Evolutionary conservation across 768 basidiomycete genomes (phyloP).

Genomic region (Boletus rex-veris): DNA sequence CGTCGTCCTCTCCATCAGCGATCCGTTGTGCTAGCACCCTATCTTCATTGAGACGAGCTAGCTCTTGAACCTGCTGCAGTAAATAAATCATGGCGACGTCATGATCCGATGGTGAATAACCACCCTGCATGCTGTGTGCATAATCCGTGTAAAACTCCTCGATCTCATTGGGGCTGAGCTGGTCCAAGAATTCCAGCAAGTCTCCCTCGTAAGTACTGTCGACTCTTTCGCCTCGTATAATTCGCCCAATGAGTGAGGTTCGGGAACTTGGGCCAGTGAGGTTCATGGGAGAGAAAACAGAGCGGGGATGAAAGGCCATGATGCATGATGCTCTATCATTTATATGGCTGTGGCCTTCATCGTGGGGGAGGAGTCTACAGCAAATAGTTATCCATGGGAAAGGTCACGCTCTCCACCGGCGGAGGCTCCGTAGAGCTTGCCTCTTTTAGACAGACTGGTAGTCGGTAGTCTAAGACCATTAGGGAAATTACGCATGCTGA

Average conservation of each 20-base stretch:
- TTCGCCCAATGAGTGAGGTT: not conserved
- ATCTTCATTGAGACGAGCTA: conserved; percentile 21
- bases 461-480: too few species aligned
- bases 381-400: not conserved
- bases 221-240: not conserved
- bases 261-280: conserved; percentile 22
- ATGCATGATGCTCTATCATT: not conserved
- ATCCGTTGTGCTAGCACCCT: conserved; percentile 19
- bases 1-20: not conserved
- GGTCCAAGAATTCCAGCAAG: conserved; percentile 15
- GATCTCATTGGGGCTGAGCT: conserved; percentile 20
- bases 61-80: conserved; percentile 20
- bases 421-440: too few species aligned
- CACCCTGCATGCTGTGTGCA: not conserved
- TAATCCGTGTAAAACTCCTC: conserved; percentile 13
- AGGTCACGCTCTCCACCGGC: too few species aligned
- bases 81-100: conserved; percentile 26
- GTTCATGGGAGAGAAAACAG: conserved; percentile 15
- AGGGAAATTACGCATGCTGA: too few species aligned
- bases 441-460: too few species aligned
- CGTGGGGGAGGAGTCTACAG: not conserved
- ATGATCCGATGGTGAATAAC: conserved; percentile 15
- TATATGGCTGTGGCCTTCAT: not conserved
- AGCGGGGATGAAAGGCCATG: not conserved
- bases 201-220: conserved; percentile 25